Evolutionary conservation across 306 rosid species (phyloP).

Genomic region (Fragaria vesca): DNA sequence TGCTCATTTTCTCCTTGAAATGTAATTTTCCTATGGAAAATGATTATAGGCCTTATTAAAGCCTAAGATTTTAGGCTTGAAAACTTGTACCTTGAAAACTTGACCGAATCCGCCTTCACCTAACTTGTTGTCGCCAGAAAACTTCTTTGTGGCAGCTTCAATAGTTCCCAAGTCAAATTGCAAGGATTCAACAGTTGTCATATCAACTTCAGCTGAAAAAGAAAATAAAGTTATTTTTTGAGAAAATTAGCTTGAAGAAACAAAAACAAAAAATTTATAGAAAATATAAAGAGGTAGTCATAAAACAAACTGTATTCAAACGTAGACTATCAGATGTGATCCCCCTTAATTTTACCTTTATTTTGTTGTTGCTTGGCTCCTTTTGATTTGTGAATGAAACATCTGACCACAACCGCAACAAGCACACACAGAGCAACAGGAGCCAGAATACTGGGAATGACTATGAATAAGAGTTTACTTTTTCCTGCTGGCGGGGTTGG

Average conservation of each 20-base stretch:
- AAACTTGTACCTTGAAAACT: neutral
- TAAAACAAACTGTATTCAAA: no score
- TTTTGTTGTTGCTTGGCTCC: slow-evolving; percentile 2
- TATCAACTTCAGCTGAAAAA: neutral
- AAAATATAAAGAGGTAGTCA: no score
- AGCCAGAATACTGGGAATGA: neutral
- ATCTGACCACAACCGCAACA: slow-evolving; percentile 1
- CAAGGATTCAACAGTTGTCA: neutral
- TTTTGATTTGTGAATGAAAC: neutral
- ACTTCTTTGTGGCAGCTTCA: neutral
- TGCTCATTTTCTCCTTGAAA: no score
- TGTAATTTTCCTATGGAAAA: no score
- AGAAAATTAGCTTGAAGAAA: no score
- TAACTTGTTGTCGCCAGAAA: neutral
- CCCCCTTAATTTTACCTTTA: neutral
- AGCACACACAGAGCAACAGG: neutral
- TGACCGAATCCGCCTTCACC: slow-evolving; percentile 6
- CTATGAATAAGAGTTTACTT: neutral
- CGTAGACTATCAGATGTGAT: no score
- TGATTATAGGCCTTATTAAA: no score
- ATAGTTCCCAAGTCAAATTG: neutral
- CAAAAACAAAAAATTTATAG: no score
- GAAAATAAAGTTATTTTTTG: no score
- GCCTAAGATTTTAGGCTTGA: no score
- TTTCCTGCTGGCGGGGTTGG: neutral